Evolutionary conservation across 192 early-diverging fungal genomes (phyloP), one percentile per base, ranked within the genome.

Genomic region (Gigaspora rosea): DNA sequence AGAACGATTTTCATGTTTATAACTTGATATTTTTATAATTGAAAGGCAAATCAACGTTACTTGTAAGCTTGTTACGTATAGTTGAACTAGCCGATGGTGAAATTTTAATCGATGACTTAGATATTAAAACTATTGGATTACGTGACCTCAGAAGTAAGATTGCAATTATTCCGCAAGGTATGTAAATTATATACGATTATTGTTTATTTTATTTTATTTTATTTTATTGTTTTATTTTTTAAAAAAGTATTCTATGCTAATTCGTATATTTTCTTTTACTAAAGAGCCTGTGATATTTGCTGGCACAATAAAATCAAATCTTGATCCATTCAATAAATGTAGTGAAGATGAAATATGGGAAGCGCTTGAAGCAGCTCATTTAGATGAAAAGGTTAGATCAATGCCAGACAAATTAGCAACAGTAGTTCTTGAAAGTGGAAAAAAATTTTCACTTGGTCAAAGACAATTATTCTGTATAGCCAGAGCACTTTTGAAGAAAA

Each of bases 141-240:
- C 82, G 85, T 7, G 86, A 91, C 54, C 81, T 96, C 18, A 82
- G 94, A 18, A 88, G 83, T 76, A 85, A 88, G 18, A 83, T 98
- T 75, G 87, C 91, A 6, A 92, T 98, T 47, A 97, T 98, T 65
- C 96, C 97, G 11, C 97, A 98, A 78, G 89, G 92, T 36, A 84
- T 56, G 15, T 52, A 52, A 13, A 52, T 52, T 52, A 52, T 52
- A 52, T 8, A 52, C 15, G 15, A 13, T 52, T 11, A 13, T 13
- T 52, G 15, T 52, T 4, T 52, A 52, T 52, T 52, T 13, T 52
- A 52, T 52, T 52, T 52, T 1, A 56, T 56, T 56, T 56, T 35
- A 33, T 13, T 33, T 36, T n/a, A n/a, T 63, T 32, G 11, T 35
- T 84, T 86, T 5, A n/a, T 73, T 91, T 36, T 85, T 93, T 27